phyloP scores from a whole-genome alignment of 768 basidiomycete genomes.

The Erythrobasidium yunnanense region DNA sequence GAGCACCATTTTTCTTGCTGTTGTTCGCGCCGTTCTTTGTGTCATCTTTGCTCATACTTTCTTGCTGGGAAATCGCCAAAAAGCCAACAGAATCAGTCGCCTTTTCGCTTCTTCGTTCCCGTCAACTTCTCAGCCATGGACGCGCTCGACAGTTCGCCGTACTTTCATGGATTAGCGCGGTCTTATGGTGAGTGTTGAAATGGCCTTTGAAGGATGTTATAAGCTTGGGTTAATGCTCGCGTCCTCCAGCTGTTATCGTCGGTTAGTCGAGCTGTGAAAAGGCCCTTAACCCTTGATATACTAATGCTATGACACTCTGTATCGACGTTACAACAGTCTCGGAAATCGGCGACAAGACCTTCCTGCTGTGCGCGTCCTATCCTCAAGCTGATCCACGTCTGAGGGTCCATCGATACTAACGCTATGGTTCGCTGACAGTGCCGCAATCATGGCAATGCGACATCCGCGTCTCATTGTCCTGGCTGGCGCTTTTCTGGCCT shows the following conservation, averaged over 20 bases:
- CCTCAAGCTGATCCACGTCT: not conserved
- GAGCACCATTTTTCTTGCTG: too few species aligned
- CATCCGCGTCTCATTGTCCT: constrained; percentile 73
- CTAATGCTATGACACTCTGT: not conserved
- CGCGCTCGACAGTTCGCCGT: not conserved
- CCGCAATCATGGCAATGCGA: constrained; percentile 78
- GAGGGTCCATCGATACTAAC: not conserved
- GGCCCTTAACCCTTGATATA: not conserved
- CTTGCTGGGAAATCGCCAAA: too few species aligned
- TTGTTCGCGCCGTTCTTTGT: too few species aligned
- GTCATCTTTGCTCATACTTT: too few species aligned
- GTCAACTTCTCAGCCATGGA: too few species aligned
- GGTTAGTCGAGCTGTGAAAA: not conserved
- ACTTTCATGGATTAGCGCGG: constrained; percentile 11
- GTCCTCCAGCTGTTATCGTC: constrained; percentile 20
- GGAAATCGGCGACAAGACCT: constrained; percentile 50
- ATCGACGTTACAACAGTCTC: too few species aligned
- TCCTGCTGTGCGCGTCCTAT: constrained; percentile 47
- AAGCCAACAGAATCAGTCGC: too few species aligned
- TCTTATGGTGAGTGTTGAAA: not conserved
- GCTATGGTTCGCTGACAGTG: constrained; percentile 25
- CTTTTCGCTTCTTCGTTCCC: too few species aligned
- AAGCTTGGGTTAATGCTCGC: too few species aligned
- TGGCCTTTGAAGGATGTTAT: not conserved
- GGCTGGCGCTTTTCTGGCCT: constrained; percentile 70